Evolutionary conservation across 1,284 basidiomycete species (phyloP).

Genomic region (Mixia osmundae): DNA sequence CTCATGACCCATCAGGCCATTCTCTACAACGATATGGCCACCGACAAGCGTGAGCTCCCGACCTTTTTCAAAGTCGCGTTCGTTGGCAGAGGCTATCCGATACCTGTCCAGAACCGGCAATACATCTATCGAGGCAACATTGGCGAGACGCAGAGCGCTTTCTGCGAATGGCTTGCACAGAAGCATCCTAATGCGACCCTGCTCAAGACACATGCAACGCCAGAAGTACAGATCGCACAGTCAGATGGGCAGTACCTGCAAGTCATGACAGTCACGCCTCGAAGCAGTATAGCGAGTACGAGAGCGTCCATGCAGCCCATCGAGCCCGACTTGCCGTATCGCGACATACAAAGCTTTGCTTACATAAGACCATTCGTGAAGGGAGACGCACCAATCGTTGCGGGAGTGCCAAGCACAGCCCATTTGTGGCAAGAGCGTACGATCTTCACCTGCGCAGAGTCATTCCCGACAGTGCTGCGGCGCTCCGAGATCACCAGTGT

Average conservation of each 20-base stretch:
- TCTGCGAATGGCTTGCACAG: conserved; percentile 76
- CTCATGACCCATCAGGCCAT: conserved; percentile 59
- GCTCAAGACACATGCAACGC: conserved; percentile 47
- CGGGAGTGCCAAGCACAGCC: background rate
- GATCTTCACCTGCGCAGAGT: conserved; percentile 38
- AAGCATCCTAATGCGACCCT: conserved; percentile 75
- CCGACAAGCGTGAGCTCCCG: conserved; percentile 55
- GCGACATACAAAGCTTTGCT: conserved; percentile 57
- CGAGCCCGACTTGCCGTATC: conserved; percentile 71
- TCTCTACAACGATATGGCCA: conserved; percentile 56
- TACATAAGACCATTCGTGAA: background rate
- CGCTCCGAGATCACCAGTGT: conserved; percentile 68
- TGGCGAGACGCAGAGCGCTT: conserved; percentile 58
- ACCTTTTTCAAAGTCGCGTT: conserved; percentile 87
- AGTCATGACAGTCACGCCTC: conserved; percentile 60
- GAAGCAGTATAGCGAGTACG: too few species aligned
- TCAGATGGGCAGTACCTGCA: conserved; percentile 61
- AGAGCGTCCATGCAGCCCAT: too few species aligned
- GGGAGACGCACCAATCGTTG: too few species aligned
- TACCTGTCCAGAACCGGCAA: conserved; percentile 56
- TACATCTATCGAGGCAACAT: conserved; percentile 79
- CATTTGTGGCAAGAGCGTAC: conserved; percentile 73
- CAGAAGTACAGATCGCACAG: conserved; percentile 58
- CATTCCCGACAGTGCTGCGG: conserved; percentile 73
- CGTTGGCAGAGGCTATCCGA: conserved; percentile 60